Conservation (phyloP, 2,329 filamentous ascomycete genomes). For the Zopfia rhizophila region DNA sequence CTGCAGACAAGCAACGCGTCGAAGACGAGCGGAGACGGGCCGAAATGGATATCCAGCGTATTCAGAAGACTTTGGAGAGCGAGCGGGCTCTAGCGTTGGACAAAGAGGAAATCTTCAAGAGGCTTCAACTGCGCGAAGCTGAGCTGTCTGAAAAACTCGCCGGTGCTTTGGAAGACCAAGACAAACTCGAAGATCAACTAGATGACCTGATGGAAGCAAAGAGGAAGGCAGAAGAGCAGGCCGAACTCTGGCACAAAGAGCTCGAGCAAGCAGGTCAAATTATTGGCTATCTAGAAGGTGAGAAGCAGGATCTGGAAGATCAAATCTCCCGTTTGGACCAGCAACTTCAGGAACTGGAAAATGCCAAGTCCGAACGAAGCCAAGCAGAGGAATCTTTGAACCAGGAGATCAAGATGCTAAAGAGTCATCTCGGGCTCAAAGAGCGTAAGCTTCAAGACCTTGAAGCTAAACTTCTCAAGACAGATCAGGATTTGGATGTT, state of each 20-base stretch:
- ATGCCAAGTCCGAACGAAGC: conserved; percentile 76
- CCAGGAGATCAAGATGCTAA: conserved; percentile 89
- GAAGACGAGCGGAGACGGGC: conserved; percentile 92
- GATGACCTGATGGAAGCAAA: conserved; percentile 90
- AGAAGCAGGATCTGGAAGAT: conserved; percentile 79
- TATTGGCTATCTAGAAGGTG: conserved; percentile 84
- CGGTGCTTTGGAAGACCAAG: conserved; percentile 92
- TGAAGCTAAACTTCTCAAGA: conserved; percentile 82
- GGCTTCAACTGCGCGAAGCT: conserved; percentile 89
- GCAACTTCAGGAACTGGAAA: conserved; percentile 76
- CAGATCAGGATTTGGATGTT: conserved; percentile 88
- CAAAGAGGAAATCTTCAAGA: conserved; percentile 98
- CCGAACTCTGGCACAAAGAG: conserved; percentile 80
- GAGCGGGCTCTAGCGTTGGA: conserved; percentile 95
- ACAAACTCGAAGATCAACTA: conserved; percentile 90
- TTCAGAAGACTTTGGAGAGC: conserved; percentile 94
- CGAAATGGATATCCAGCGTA: conserved; percentile 85
- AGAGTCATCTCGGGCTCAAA: conserved; percentile 88
- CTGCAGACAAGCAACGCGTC: conserved; percentile 77
- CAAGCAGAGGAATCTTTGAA: conserved; percentile 79
- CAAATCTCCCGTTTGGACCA: conserved; percentile 76
- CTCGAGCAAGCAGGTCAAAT: conserved; percentile 91
- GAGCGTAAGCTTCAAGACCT: conserved; percentile 90
- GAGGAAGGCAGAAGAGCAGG: conserved; percentile 85
- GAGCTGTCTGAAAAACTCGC: conserved; percentile 94